Base-by-base conservation (phyloP, 2,329 filamentous ascomycete species). In the Neofusicoccum parvum region DNA sequence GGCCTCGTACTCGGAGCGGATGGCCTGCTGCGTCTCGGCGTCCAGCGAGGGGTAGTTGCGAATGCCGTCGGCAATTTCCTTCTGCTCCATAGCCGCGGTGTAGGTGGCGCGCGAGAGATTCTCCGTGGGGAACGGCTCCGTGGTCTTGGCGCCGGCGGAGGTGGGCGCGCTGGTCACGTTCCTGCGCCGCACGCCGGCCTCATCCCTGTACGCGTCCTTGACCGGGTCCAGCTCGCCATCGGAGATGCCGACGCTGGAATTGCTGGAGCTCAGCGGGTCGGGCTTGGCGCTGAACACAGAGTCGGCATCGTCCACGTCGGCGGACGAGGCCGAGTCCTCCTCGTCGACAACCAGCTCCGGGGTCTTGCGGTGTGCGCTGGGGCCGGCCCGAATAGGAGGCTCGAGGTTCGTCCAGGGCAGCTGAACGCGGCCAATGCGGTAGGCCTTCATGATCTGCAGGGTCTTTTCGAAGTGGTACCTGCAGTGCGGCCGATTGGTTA, bases 391-490 rank as follows among this genome's bases (percentile, higher is more conserved):
- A 67, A 89, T 88, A 69, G 87, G 87, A 64, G 87, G 87, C 69
- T 82, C 83, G 69, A 83, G 79, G 76, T 87, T 87, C 67, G 77
- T 75, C 87, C 87, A 89, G 43, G 81, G 81, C 68, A 83, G 81
- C 64, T 77, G 72, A 53, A 85, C 83, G 71, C 82, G 83, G 70
- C 86, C 87, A 70, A 89, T 87, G 70, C 85, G 85, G 76, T 83
- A 88, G 70, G 82, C 81, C 73, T 82, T 84, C 85, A 89, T 88
- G 59, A 82, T 83, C 56, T 80, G 78, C 36, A 87, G 74, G 14
- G 86, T 86, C 63, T 79, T 76, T 46, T 78, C 76, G 45, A 80
- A 83, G 72, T 89, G 87, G 74, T 87, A 88, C 68, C 87, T 88
- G 78, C 65, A 72, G 20, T 20, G 49, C 14, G 15, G 15, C n/a